These are phyloP conservation scores for Meredithiella fracta DNA, from an alignment of 2,329 filamentous ascomycete species.

Conservation along the genomic window DNA sequence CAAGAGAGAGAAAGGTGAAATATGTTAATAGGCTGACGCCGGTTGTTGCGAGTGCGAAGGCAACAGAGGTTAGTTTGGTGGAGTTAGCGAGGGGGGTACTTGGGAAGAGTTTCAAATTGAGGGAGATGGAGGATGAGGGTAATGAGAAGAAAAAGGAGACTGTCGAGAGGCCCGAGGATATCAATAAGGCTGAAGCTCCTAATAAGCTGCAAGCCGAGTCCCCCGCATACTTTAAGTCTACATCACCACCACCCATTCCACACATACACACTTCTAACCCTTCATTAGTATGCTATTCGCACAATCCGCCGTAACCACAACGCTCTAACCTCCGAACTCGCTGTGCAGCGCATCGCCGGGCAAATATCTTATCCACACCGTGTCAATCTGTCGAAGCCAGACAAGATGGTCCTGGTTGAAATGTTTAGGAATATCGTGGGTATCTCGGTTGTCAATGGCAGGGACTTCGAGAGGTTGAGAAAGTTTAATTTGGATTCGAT, in stretches of 20 bases:
- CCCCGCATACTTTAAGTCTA: constrained; percentile 27
- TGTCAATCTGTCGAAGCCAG: constrained; percentile 61
- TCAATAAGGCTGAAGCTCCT: background rate
- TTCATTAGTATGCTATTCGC: constrained; percentile 63
- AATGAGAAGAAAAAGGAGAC: background rate
- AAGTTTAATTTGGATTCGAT: constrained; percentile 65
- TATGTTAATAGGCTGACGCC: constrained; percentile 45
- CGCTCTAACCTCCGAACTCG: constrained; percentile 45
- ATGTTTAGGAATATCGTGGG: constrained; percentile 56
- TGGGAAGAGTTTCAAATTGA: constrained; percentile 41
- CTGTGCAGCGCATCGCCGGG: constrained; percentile 56
- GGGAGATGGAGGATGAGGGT: constrained; percentile 11
- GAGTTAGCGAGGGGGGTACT: constrained; percentile 49
- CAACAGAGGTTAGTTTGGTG: constrained; percentile 50
- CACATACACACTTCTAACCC: background rate
- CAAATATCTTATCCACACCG: constrained; percentile 51
- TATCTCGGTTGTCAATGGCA: constrained; percentile 57
- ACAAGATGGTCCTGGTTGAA: constrained; percentile 65
- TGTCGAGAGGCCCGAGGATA: background rate
- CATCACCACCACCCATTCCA: background rate
- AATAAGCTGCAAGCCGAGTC: constrained; percentile 10
- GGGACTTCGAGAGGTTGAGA: constrained; percentile 56
- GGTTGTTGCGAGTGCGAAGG: constrained; percentile 39
- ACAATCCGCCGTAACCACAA: constrained; percentile 61
- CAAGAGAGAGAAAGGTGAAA: constrained; percentile 30